These are phyloP conservation scores for Cytospora mali DNA, from an alignment of 2,329 filamentous ascomycete genomes.

Conservation along the genomic window DNA sequence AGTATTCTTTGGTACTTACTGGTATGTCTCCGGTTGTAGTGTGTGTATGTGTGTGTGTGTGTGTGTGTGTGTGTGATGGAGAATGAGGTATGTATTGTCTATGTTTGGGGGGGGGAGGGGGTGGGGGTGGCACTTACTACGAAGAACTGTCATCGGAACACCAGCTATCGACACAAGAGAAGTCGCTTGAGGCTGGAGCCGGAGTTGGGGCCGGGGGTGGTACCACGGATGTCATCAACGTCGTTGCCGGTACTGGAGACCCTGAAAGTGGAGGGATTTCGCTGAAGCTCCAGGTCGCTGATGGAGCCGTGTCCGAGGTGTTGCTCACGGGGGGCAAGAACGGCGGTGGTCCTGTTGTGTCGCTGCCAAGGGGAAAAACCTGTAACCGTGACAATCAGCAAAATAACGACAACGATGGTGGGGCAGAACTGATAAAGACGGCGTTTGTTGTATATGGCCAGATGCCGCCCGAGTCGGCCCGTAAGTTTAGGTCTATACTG, in stretches of 20 bases:
- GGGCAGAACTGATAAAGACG: not conserved
- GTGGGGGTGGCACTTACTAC: constrained; percentile 1
- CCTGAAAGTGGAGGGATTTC: not conserved
- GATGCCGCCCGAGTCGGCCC: not conserved
- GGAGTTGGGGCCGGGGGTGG: not conserved
- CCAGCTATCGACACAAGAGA: constrained; percentile 4
- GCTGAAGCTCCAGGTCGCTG: not conserved
- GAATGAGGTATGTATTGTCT: too few species aligned
- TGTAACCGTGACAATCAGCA: not conserved
- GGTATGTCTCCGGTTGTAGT: too few species aligned
- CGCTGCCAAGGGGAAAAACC: not conserved
- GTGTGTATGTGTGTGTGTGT: not conserved
- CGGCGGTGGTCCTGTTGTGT: not conserved
- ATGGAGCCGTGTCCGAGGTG: not conserved
- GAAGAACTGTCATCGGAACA: constrained; percentile 9
- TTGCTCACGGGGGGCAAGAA: not conserved
- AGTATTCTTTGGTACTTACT: not conserved
- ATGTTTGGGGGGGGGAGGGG: not conserved
- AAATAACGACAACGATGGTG: not conserved
- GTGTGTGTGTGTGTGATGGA: too few species aligned
- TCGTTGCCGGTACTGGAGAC: not conserved
- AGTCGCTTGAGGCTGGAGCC: not conserved
- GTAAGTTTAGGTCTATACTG: not conserved
- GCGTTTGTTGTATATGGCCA: not conserved
- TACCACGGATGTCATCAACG: not conserved